Conservation (phyloP, 495 filamentous ascomycete genomes). For the Aspergillus heteromorphus region DNA sequence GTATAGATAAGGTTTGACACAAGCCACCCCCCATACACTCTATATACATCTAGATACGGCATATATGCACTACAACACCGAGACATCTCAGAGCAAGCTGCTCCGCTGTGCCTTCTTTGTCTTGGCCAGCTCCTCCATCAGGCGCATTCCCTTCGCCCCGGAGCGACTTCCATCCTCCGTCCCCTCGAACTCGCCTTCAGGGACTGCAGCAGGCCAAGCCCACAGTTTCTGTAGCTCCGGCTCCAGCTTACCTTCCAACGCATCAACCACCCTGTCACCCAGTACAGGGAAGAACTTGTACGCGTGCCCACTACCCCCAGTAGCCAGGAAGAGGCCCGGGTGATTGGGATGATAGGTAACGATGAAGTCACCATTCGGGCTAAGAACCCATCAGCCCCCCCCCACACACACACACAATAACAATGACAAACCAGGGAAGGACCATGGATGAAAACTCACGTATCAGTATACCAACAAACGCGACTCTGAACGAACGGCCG, state of each 20-base stretch:
- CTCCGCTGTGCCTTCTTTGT: slow-evolving; percentile 21
- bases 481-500: slow-evolving; percentile 64
- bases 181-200: slow-evolving; percentile 31
- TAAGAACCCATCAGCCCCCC: slow-evolving; percentile 9
- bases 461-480: slow-evolving; percentile 89
- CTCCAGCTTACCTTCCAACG: slow-evolving; percentile 52
- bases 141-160: slow-evolving; percentile 22
- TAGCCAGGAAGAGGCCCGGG: slow-evolving; percentile 68
- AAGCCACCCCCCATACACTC: no score
- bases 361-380: slow-evolving; percentile 70
- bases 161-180: slow-evolving; percentile 53
- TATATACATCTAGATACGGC: no score
- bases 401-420: neutral
- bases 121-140: slow-evolving; percentile 40
- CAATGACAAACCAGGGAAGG: no score
- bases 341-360: slow-evolving; percentile 68
- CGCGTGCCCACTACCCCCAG: slow-evolving; percentile 79
- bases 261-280: slow-evolving; percentile 70
- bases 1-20: no score
- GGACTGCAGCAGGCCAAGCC: slow-evolving; percentile 52
- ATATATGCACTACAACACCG: neutral
- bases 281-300: slow-evolving; percentile 89
- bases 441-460: no score
- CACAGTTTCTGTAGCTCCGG: slow-evolving; percentile 59
- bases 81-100: slow-evolving; percentile 20